These are phyloP conservation scores for Hysterium pulicare DNA, from an alignment of 2,329 filamentous ascomycete genomes.

Conservation along the genomic window DNA sequence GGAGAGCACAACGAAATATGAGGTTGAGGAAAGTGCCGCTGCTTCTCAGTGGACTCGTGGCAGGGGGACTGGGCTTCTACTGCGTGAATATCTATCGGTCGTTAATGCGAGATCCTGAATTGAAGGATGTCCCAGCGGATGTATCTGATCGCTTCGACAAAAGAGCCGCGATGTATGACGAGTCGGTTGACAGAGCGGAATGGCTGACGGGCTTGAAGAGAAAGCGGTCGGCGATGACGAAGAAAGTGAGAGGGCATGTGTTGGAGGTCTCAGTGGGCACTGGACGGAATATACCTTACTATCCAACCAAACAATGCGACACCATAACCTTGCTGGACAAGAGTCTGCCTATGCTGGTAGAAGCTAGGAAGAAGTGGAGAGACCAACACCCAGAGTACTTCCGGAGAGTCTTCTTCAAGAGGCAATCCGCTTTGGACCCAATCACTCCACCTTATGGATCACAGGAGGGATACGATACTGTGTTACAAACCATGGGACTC, in stretches of 20 bases:
- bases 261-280: slow-evolving; percentile 50
- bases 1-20: slow-evolving; percentile 1
- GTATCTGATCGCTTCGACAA: slow-evolving; percentile 46
- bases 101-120: slow-evolving; percentile 18
- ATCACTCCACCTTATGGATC: slow-evolving; percentile 42
- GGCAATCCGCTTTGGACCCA: slow-evolving; percentile 42
- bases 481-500: slow-evolving; percentile 52
- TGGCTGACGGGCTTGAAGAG: slow-evolving; percentile 39
- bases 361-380: slow-evolving; percentile 49
- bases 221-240: slow-evolving; percentile 39
- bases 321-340: slow-evolving; percentile 48
- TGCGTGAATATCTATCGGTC: slow-evolving; percentile 34
- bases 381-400: slow-evolving; percentile 39
- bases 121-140: slow-evolving; percentile 35
- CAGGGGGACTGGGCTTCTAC: slow-evolving; percentile 42
- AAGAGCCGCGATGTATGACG: slow-evolving; percentile 45
- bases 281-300: slow-evolving; percentile 48
- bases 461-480: slow-evolving; percentile 46
- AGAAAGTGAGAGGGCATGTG: slow-evolving; percentile 44
- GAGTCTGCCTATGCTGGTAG: slow-evolving; percentile 47
- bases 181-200: slow-evolving; percentile 46
- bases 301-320: slow-evolving; percentile 37
- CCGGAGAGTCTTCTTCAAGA: slow-evolving; percentile 40
- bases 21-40: slow-evolving; percentile 31
- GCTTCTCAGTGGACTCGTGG: slow-evolving; percentile 30